Conservation (phyloP, 495 filamentous ascomycete genomes). For the Neurospora sp. region DNA sequence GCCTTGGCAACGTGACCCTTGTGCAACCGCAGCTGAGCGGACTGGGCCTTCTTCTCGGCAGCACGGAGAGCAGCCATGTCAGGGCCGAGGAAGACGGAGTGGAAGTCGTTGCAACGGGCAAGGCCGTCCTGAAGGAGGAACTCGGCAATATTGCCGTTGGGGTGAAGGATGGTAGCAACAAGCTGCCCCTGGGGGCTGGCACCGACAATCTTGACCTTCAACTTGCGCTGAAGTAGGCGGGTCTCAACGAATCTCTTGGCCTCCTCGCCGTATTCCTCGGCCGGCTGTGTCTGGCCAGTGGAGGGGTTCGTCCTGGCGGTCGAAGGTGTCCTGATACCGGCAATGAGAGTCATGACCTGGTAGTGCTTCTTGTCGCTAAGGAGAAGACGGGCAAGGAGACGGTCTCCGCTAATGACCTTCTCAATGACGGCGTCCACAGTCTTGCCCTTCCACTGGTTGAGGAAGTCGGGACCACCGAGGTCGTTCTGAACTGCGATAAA, state of each 20-base stretch:
- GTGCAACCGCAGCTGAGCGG: conserved; percentile 62
- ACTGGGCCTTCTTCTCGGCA: conserved; percentile 79
- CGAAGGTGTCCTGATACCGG: conserved; percentile 76
- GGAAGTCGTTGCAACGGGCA: conserved; percentile 86
- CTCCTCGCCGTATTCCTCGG: conserved; percentile 79
- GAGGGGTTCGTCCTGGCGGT: conserved; percentile 68
- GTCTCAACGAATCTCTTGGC: conserved; percentile 77
- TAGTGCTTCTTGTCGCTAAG: conserved; percentile 66
- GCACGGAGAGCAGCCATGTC: conserved; percentile 79
- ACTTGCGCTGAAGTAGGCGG: conserved; percentile 73
- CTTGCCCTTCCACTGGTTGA: conserved; percentile 68
- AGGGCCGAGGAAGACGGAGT: conserved; percentile 75
- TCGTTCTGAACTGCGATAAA: conserved; percentile 71
- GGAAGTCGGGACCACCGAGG: conserved; percentile 61
- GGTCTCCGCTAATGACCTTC: conserved; percentile 82
- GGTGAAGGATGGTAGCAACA: conserved; percentile 71
- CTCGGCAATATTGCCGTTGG: conserved; percentile 81
- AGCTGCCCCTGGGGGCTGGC: conserved; percentile 79
- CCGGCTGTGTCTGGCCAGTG: conserved; percentile 69
- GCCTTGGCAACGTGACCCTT: conserved; percentile 58
- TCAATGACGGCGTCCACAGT: conserved; percentile 68
- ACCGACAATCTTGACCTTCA: conserved; percentile 71
- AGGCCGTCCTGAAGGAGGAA: conserved; percentile 80
- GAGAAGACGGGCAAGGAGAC: conserved; percentile 73
- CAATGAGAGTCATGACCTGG: conserved; percentile 74